These are phyloP conservation scores for Quercus suber DNA, from an alignment of 306 rosid species.

Conservation along the genomic window DNA sequence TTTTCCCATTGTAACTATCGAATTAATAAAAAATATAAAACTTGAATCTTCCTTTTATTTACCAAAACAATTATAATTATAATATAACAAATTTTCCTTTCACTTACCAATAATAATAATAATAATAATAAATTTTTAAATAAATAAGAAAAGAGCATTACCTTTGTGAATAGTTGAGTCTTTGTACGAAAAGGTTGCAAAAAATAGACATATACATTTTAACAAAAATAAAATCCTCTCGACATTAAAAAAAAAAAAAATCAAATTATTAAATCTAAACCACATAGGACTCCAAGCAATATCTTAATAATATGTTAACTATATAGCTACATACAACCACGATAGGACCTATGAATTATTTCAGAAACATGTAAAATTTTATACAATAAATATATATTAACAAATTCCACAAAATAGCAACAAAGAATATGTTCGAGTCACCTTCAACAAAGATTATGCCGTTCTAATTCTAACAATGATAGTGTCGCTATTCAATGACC, in stretches of 20 bases:
- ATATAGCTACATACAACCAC: neutral
- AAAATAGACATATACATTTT: neutral
- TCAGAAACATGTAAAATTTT: neutral
- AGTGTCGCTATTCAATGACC: neutral
- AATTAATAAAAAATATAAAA: no score
- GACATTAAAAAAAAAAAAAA: neutral
- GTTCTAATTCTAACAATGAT: neutral
- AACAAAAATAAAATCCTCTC: slow-evolving; percentile 16
- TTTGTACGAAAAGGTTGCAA: slow-evolving; percentile 90
- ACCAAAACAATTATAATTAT: no score
- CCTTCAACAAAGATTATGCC: neutral
- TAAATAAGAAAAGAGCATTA: slow-evolving; percentile 26
- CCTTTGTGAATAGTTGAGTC: slow-evolving; percentile 79
- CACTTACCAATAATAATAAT: no score
- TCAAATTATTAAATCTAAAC: slow-evolving; percentile 7
- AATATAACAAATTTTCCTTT: no score
- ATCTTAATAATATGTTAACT: slow-evolving; percentile 4
- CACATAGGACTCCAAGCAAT: slow-evolving; percentile 15
- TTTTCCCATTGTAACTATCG: no score
- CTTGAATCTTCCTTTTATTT: no score
- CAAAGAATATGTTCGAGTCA: neutral
- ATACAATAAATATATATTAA: neutral
- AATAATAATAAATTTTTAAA: no score
- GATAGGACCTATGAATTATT: neutral
- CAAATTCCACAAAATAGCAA: neutral